Evolutionary conservation across 768 basidiomycete genomes (phyloP), one percentile per base, ranked within the genome.

Genomic region (Mycena galericulata): DNA sequence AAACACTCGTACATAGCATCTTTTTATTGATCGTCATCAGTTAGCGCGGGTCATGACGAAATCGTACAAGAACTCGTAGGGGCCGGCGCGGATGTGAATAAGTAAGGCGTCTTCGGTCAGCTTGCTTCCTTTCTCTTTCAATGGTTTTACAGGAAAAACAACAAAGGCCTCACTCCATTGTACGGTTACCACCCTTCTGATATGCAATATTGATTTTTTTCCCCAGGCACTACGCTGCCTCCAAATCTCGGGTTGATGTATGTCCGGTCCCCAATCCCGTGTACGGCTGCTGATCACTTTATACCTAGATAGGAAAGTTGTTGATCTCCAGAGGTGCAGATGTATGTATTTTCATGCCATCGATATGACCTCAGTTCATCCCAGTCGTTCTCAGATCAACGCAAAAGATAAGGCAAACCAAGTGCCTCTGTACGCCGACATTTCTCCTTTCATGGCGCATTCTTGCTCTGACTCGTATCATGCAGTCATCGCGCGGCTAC

Each of bases 331-430:
- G 93, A 77, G 96, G 96, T 65, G 97, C 97, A 70, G 95, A 98
- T 77, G 97, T 97, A 82, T 75, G 95, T 87, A 69, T 71, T 70
- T 57, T 59, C 76, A 70, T 77, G 74, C 65, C 68, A 75, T 78
- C 72, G 73, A 75, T 78, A 72, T 78, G 75, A 73, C 59, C n/a
- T 74, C 62, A 76, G 75, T 73, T 80, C 76, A 77, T 77, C 32
- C 65, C 36, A 47, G 40, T 56, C 34, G 5, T 55, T 38, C 60
- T 38, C 73, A 99, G 95, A 93, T 97, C 81, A 99, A 99, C 75
- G 93, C 92, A 47, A 92, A 89, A 81, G 97, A 99, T 84, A 91
- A 90, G 73, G 96, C 97, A 46, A 96, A 93, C 77, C 98, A 99
- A 81, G 83, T 90, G 49, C 95, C 98, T 62, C 85, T 99, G 91